phyloP scores from a whole-genome alignment of 2,329 filamentous ascomycete species.

The Cyphellophora attinorum region DNA sequence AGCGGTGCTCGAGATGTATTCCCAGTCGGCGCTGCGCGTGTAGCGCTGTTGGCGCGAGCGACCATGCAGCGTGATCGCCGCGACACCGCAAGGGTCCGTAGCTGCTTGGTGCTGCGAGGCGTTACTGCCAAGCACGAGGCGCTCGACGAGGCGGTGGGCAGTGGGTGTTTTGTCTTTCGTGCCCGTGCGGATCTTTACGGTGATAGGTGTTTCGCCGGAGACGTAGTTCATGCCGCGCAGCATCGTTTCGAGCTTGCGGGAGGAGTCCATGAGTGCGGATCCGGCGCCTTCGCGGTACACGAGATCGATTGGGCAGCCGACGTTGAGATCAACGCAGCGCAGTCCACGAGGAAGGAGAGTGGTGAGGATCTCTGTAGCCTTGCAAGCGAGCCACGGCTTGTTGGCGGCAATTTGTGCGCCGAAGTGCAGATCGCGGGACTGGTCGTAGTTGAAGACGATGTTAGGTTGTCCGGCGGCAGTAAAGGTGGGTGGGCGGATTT shows the following conservation, averaged over 20 bases:
- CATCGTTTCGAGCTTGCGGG: conserved; percentile 85
- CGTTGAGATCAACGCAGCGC: conserved; percentile 89
- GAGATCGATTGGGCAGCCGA: conserved; percentile 92
- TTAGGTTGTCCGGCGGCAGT: conserved; percentile 34
- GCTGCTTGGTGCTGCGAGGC: not conserved
- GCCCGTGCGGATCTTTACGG: conserved; percentile 88
- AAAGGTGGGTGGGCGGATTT: conserved; percentile 63
- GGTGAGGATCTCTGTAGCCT: conserved; percentile 74
- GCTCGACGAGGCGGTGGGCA: conserved; percentile 70
- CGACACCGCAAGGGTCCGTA: conserved; percentile 74
- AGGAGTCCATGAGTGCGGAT: conserved; percentile 82
- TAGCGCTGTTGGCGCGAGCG: conserved; percentile 91
- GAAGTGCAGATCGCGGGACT: conserved; percentile 74
- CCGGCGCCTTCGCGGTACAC: conserved; percentile 82
- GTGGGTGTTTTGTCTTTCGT: conserved; percentile 71
- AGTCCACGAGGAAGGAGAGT: conserved; percentile 64
- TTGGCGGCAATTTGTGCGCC: conserved; percentile 88
- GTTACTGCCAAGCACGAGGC: conserved; percentile 61
- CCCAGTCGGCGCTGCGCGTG: conserved; percentile 85
- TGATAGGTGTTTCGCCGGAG: conserved; percentile 82
- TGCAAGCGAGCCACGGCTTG: conserved; percentile 83
- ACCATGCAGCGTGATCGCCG: conserved; percentile 92
- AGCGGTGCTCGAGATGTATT: conserved; percentile 84
- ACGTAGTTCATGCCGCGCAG: conserved; percentile 92
- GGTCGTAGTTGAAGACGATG: conserved; percentile 68